Conservation (phyloP, 306 rosid species). For the Cucurbita argyrosperma region DNA sequence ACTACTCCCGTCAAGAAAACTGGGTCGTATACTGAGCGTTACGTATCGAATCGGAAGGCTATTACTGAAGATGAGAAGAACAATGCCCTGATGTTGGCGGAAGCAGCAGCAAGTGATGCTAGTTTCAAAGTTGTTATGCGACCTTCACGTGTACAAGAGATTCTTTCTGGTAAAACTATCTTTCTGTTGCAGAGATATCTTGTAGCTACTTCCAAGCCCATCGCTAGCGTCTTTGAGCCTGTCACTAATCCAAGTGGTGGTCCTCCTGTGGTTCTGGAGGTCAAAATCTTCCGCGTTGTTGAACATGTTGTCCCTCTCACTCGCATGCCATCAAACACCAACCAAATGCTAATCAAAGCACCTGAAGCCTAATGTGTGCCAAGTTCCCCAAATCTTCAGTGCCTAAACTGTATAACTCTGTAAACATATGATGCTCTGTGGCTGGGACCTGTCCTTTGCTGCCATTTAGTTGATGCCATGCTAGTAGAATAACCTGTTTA, state of each 20-base stretch:
- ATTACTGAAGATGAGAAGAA: conserved; percentile 30
- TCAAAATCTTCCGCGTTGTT: conserved; percentile 44
- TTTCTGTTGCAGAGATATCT: background rate
- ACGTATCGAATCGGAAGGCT: conserved; percentile 46
- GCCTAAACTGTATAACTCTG: background rate
- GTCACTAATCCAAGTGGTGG: background rate
- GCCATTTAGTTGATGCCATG: background rate
- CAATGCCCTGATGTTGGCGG: conserved; percentile 23
- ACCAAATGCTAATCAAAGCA: conserved; percentile 3
- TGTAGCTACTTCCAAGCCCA: background rate
- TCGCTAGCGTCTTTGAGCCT: conserved; percentile 23
- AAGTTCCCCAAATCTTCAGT: background rate
- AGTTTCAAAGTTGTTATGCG: conserved; percentile 33
- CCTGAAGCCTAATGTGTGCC: background rate
- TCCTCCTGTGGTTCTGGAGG: conserved; percentile 22
- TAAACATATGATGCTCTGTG: background rate
- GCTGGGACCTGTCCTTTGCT: background rate
- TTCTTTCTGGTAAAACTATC: conserved; percentile 40
- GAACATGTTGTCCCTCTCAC: conserved; percentile 22
- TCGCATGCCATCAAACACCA: conserved; percentile 4
- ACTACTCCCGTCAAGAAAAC: conserved; percentile 9
- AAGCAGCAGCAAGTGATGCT: conserved; percentile 18
- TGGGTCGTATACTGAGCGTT: conserved; percentile 7
- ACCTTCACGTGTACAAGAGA: conserved; percentile 52
- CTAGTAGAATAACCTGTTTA: background rate